Base-by-base conservation (phyloP, 2,329 filamentous ascomycete species). In the Pseudogymnoascus sp. region DNA sequence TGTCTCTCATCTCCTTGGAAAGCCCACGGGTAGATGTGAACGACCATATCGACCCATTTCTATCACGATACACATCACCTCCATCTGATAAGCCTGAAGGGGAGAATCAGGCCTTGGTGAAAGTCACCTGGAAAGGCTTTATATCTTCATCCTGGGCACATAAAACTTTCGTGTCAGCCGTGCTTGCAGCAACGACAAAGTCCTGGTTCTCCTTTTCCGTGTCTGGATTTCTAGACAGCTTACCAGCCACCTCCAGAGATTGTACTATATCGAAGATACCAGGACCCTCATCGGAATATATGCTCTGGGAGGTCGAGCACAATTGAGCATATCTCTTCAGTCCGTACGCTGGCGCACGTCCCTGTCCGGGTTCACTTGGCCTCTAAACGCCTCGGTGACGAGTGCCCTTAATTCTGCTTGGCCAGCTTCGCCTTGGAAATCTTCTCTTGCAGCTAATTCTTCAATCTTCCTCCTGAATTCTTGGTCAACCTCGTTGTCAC, bases 391-490 rank as follows among this genome's bases (percentile, higher is more conserved):
- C 69, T 97, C 91, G 67, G 88, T 84, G 5, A 99, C 86, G 64
- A 99, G 77, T 67, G 84, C 82, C 64, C 92, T 83, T 70, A 99
- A 76, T 71, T 92, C 86, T 22, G 82, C 83, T 75, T 99, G 94
- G 3, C 89, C 90, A 64, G 88, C 85, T 61, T 90, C 86, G 4
- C 86, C 88, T 69, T 93, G 81, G 70, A 97, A 96, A 71, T 97
- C 92, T 23, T 89, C 86, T 41, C 91, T 82, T 36, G 87, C 82
- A 2, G 94, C 92, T 64, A 99, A 77, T 75, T 96, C 89, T 70
- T 97, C 92, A 71, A 99, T 97, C 61, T 90, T 83, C 67, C 88
- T 81, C 71, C 88, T 85, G 67, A 99, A 91, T 67, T 92, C 92
- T 1, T 90, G 86, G 72, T 97, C 92, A 7, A 88, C 84, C 63